Conservation (phyloP, 805 yeast genomes). For the Isabelozyma pseudorhagii region DNA sequence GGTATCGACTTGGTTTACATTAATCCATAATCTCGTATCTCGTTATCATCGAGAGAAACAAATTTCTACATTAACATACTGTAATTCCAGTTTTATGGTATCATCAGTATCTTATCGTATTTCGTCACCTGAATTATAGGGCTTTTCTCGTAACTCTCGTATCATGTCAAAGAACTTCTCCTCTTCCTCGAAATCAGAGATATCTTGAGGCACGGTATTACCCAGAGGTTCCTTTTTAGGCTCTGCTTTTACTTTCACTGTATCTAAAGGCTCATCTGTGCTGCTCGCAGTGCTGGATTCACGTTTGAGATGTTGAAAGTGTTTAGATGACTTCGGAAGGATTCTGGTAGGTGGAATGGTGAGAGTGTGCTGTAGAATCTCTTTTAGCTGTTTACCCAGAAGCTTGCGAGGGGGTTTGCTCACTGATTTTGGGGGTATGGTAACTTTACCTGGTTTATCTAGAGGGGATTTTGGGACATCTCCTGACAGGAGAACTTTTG, state of each 20-base stretch:
- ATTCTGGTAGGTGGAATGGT: conserved; percentile 3
- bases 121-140: not conserved
- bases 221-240: not conserved
- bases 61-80: too few relatives aligned
- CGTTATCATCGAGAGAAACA: too few relatives aligned
- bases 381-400: too few relatives aligned
- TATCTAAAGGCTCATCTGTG: not conserved
- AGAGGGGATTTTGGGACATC: too few relatives aligned
- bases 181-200: conserved; percentile 20
- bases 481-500: too few relatives aligned
- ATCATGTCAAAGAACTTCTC: conserved; percentile 12
- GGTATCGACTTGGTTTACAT: too few relatives aligned
- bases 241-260: not conserved
- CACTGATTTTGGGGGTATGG: too few relatives aligned
- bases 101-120: not conserved
- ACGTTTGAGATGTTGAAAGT: conserved; percentile 3
- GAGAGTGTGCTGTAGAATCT: too few relatives aligned
- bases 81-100: too few relatives aligned
- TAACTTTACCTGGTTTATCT: too few relatives aligned
- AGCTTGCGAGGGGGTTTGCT: too few relatives aligned
- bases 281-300: not conserved
- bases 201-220: conserved; percentile 9
- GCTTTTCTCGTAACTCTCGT: conserved; percentile 1
- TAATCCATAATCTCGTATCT: not conserved
- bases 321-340: conserved; percentile 3